Evolutionary conservation across 768 basidiomycete genomes (phyloP).

Genomic region (Lanmaoa rubissima): DNA sequence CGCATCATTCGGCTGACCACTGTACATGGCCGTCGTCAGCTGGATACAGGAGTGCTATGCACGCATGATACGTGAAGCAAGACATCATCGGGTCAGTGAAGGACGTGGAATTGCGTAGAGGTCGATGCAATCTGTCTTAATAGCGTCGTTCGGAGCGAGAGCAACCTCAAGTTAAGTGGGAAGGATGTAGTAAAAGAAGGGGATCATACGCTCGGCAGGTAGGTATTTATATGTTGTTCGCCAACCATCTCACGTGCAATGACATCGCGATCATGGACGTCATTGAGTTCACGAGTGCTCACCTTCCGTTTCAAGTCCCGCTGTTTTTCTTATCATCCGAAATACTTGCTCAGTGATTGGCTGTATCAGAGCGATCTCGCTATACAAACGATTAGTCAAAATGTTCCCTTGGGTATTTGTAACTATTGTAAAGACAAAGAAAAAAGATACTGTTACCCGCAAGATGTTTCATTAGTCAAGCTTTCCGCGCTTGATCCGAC

Average conservation of each 20-base stretch:
- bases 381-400: not conserved
- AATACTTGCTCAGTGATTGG: not conserved
- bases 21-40: constrained; percentile 1
- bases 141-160: not conserved
- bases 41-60: constrained; percentile 6
- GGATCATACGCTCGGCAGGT: too few relatives aligned
- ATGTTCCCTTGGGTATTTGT: not conserved
- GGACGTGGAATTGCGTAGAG: not conserved
- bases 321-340: not conserved
- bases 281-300: not conserved
- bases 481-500: not conserved
- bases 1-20: constrained; percentile 8
- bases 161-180: not conserved
- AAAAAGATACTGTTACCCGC: not conserved
- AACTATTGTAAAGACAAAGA: too few relatives aligned
- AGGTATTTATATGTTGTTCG: not conserved
- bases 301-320: not conserved
- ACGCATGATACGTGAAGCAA: constrained; percentile 1
- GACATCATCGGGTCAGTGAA: not conserved
- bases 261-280: not conserved
- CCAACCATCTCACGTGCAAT: not conserved
- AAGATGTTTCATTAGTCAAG: not conserved
- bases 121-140: not conserved
- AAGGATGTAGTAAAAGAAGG: not conserved
- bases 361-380: not conserved